Conservation (phyloP, 768 basidiomycete species). For the Sporobolomyces pararoseus region DNA sequence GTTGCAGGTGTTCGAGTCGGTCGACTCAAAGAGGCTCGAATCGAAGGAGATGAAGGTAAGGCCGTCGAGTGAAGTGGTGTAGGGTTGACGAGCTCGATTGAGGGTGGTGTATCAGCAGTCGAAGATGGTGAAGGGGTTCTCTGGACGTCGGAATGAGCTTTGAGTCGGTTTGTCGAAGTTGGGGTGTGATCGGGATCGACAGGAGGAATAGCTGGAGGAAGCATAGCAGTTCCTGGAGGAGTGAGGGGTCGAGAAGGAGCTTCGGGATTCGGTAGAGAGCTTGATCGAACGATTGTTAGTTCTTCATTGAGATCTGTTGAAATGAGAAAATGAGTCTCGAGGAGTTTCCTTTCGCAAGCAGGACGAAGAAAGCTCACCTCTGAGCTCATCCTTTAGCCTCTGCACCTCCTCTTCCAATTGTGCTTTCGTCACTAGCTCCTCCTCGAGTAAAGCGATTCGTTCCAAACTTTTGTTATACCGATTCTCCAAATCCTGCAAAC, state of each 20-base stretch:
- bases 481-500: conserved; percentile 18
- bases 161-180: background rate
- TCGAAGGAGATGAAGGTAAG: background rate
- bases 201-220: background rate
- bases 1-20: background rate
- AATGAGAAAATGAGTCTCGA: too few relatives aligned
- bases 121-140: conserved; percentile 1
- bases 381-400: conserved; percentile 82
- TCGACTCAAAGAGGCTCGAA: background rate
- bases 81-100: conserved; percentile 18
- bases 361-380: conserved; percentile 60
- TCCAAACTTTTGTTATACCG: conserved; percentile 87
- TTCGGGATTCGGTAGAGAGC: conserved; percentile 8
- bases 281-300: conserved; percentile 1
- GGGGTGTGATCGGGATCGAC: background rate
- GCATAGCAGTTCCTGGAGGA: background rate
- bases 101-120: conserved; percentile 3
- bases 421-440: conserved; percentile 87
- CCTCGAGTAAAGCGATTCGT: conserved; percentile 94
- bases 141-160: background rate
- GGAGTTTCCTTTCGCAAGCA: too few relatives aligned
- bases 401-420: conserved; percentile 85
- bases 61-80: conserved; percentile 7
- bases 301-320: conserved; percentile 39
- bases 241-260: conserved; percentile 21